Conservation (phyloP, 164 flowering plant genomes). For the Vitis rupestris region DNA sequence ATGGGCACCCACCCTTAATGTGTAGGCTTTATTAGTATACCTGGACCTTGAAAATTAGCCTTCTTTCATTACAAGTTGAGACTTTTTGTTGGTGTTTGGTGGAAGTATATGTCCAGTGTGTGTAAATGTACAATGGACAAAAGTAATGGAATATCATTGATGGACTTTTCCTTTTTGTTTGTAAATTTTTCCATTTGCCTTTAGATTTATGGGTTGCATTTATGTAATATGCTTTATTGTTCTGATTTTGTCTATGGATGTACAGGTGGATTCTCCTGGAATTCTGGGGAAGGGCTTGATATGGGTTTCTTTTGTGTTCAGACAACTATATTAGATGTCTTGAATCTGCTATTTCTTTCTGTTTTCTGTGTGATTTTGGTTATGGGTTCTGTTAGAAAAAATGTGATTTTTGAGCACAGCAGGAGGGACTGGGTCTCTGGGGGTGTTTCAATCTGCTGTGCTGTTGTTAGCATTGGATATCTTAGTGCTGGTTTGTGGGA, state of each 20-base stretch:
- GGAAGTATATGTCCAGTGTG: no score
- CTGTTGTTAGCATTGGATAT: conserved; percentile 26
- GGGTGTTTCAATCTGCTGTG: conserved; percentile 32
- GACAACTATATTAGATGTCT: conserved; percentile 24
- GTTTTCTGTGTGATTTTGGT: conserved; percentile 25
- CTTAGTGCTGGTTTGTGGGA: conserved; percentile 30
- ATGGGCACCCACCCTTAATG: no score
- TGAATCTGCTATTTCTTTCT: conserved; percentile 27
- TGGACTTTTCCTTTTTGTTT: no score
- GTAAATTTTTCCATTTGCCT: no score
- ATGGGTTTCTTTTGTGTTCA: conserved; percentile 22
- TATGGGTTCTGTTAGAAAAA: conserved; percentile 14
- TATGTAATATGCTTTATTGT: background rate
- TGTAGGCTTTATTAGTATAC: no score
- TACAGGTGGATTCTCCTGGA: conserved; percentile 23
- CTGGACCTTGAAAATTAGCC: no score
- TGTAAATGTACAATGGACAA: no score
- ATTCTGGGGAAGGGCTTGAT: conserved; percentile 27
- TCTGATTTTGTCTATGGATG: conserved; percentile 3
- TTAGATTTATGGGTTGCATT: no score
- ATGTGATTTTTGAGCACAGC: background rate
- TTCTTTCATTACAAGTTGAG: no score
- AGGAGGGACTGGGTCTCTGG: conserved; percentile 22
- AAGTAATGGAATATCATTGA: no score
- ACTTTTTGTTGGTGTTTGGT: no score